Conservation (phyloP, 176 grass and related monocot species). For the Oryza officinalis region DNA sequence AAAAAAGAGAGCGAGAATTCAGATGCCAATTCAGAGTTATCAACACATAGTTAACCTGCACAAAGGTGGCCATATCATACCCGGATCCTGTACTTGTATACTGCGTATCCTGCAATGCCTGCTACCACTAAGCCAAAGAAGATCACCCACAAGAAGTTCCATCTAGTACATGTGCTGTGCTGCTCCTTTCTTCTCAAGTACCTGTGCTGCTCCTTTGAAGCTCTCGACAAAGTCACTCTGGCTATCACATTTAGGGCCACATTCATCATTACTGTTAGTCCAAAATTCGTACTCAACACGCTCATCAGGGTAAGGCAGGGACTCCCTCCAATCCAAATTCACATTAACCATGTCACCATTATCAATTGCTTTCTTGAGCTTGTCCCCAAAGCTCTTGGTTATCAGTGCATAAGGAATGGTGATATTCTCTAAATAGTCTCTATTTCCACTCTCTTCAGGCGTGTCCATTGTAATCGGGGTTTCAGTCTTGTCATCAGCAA, state of each 20-base stretch:
- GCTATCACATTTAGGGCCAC: constrained; percentile 70
- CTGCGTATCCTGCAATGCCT: constrained; percentile 76
- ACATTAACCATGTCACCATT: constrained; percentile 84
- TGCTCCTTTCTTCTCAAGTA: constrained; percentile 80
- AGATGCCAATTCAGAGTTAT: constrained; percentile 21
- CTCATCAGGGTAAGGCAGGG: constrained; percentile 72
- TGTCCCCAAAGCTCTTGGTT: constrained; percentile 64
- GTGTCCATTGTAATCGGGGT: constrained; percentile 76
- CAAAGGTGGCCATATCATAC: constrained; percentile 34
- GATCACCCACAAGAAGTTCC: constrained; percentile 87
- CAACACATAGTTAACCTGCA: not conserved
- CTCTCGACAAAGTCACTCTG: constrained; percentile 81
- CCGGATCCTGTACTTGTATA: constrained; percentile 95
- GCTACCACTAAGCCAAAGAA: constrained; percentile 65
- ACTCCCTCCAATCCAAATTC: constrained; percentile 83
- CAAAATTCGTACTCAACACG: constrained; percentile 78
- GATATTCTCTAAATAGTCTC: constrained; percentile 70
- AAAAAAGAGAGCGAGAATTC: not conserved
- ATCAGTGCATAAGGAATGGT: constrained; percentile 73
- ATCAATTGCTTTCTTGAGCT: constrained; percentile 56
- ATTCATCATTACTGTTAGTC: constrained; percentile 82
- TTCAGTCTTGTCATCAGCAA: constrained; percentile 68
- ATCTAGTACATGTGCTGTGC: no score
- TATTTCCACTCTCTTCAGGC: constrained; percentile 47
- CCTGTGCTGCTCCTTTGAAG: constrained; percentile 68